Evolutionary conservation across 768 basidiomycete genomes (phyloP), one percentile per base, ranked within the genome.

Genomic region (Mycena belliarum): DNA sequence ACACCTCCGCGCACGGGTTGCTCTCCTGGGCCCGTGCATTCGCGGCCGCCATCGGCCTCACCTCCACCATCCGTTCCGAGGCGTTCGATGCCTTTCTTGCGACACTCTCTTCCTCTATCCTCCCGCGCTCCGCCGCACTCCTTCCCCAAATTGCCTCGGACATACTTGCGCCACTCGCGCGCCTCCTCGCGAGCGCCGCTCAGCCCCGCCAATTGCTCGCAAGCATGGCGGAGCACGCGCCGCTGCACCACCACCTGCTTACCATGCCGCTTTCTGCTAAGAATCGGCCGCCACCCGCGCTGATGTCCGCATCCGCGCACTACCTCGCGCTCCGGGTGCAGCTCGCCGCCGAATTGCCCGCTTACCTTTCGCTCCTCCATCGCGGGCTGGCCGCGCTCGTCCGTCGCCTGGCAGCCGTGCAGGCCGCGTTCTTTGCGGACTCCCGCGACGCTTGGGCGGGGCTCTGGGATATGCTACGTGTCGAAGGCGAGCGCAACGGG

Each of bases 381-480:
- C 73, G 72, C n/a, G 90, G 89, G 18, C 76, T 90, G 33, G 75
- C 75, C 0, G 68, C 76, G 6, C 77, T 80, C 50, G 76, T 90
- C 0, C 64, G 75, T 4, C 75, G 82, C 24, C 73, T 92, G 25
- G 81, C 81, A 0, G 70, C 72, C 6, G 78, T 83, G 55, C 91
- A 93, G 67, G 76, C 76, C 2, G 69, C 71, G 23, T 89, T 88
- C 65, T 93, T 83, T 75, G 57, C 69, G 16, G 81, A 82, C 37
- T 79, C 89, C 7, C 76, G 81, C 41, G 82, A 83, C 48, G 75
- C 80, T 26, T 93, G 91, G 91, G 80, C 77, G 2, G 86, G 85
- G n/a, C 72, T 93, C n/a, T 93, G 91, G 91, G 88, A 92, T 58
- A 89, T 87, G 67, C 72, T 89, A n/a, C 75, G 81, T 11, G 84